phyloP scores from a whole-genome alignment of 768 basidiomycete genomes.

The Lyophyllum semitale region DNA sequence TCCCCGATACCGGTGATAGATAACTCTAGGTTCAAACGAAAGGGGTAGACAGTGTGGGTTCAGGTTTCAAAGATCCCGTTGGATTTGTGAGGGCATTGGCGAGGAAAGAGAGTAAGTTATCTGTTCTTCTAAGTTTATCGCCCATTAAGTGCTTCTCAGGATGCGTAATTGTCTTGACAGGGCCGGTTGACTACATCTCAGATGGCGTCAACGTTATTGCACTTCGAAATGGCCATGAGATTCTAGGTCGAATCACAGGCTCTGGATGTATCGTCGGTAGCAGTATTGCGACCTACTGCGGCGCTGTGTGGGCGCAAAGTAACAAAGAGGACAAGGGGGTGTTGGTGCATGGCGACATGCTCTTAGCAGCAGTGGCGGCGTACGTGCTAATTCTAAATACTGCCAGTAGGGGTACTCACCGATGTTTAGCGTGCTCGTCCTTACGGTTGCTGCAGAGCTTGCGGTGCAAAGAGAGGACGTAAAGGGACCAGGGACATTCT shows the following conservation, averaged over 20 bases:
- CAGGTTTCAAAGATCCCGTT: slow-evolving; percentile 75
- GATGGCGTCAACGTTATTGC: slow-evolving; percentile 74
- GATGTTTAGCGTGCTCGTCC: slow-evolving; percentile 47
- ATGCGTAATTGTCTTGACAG: slow-evolving; percentile 81
- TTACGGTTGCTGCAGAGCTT: slow-evolving; percentile 65
- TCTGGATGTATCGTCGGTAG: slow-evolving; percentile 87
- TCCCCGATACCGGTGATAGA: background rate
- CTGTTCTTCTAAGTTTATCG: background rate
- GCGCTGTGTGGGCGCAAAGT: slow-evolving; percentile 48
- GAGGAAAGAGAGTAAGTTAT: slow-evolving; percentile 67
- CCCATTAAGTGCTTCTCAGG: slow-evolving; percentile 41
- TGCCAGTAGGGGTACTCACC: slow-evolving; percentile 1
- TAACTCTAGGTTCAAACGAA: slow-evolving; percentile 59
- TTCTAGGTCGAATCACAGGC: slow-evolving; percentile 83
- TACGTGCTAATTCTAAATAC: slow-evolving; percentile 33
- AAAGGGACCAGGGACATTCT: slow-evolving; percentile 65
- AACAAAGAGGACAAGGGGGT: slow-evolving; percentile 34
- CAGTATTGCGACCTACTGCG: slow-evolving; percentile 79
- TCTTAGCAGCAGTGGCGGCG: slow-evolving; percentile 78
- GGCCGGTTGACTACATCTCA: slow-evolving; percentile 79
- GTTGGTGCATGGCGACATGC: slow-evolving; percentile 76
- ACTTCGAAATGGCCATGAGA: slow-evolving; percentile 70
- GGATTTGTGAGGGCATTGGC: slow-evolving; percentile 71
- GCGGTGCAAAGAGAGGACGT: slow-evolving; percentile 51
- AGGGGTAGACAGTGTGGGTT: slow-evolving; percentile 86